A percentile compares a stretch with the other conserved stretches of the same genome.
These are phyloP conservation scores for Aspergillus novoparasiticus DNA, from an alignment of 2,329 filamentous ascomycete species.

Conservation along the genomic window DNA sequence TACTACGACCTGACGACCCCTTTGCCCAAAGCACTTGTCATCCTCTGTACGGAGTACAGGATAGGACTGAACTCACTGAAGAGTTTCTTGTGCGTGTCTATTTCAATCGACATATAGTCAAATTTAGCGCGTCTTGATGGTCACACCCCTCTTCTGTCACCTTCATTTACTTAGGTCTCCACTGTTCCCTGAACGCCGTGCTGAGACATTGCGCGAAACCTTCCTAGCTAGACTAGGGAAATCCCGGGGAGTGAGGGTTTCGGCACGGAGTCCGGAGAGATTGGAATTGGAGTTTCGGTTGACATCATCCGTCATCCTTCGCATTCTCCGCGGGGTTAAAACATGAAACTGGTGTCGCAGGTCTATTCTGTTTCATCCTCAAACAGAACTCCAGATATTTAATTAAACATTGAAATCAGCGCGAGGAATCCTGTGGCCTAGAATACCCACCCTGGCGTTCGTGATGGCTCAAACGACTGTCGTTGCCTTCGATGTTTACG, in stretches of 20 bases:
- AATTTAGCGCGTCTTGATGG: neutral
- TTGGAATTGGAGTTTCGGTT: neutral
- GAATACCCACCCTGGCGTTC: conserved; percentile 11
- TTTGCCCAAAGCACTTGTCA: too few relatives aligned
- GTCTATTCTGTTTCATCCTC: conserved; percentile 2
- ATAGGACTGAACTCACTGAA: neutral
- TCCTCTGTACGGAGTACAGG: too few relatives aligned
- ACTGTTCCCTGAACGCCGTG: neutral
- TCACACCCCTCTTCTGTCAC: neutral
- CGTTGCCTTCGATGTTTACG: conserved; percentile 75
- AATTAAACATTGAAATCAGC: neutral
- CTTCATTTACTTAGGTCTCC: neutral
- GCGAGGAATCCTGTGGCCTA: neutral
- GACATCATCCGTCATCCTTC: neutral
- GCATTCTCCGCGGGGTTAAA: neutral
- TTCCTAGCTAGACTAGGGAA: neutral
- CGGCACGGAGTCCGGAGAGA: neutral
- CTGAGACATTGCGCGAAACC: neutral
- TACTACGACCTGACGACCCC: neutral
- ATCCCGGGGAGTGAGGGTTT: neutral
- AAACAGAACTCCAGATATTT: neutral
- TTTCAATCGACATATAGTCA: neutral
- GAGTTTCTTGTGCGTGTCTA: neutral
- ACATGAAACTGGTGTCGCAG: neutral
- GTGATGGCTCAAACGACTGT: conserved; percentile 41